A percentile compares a stretch with the other conserved stretches of the same genome.
Conservation (phyloP, 257 asterid genomes). For the Nicotiana tomentosiformis region DNA sequence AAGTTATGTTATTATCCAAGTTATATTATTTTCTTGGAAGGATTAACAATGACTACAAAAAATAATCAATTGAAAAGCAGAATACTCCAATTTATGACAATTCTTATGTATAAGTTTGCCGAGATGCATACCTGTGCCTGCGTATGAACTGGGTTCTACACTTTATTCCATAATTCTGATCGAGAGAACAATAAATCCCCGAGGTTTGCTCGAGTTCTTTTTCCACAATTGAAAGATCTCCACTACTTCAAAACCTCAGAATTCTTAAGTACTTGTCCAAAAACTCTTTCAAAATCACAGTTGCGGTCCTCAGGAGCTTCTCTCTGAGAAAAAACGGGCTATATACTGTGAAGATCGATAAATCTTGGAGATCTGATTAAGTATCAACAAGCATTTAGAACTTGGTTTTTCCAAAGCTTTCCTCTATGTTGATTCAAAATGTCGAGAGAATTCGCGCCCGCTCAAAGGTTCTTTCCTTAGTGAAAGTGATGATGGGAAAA, state of each 20-base stretch:
- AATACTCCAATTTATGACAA: not conserved
- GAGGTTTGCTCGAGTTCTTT: slow-evolving; percentile 47
- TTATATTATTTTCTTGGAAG: no score
- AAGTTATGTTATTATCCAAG: no score
- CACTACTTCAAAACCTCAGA: slow-evolving; percentile 47
- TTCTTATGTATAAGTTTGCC: not conserved
- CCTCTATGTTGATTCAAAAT: slow-evolving; percentile 5
- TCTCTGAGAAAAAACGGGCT: slow-evolving; percentile 61
- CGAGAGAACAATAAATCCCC: slow-evolving; percentile 62
- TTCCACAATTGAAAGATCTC: slow-evolving; percentile 77
- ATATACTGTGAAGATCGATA: slow-evolving; percentile 70
- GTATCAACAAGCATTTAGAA: slow-evolving; percentile 41
- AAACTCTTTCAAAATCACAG: slow-evolving; percentile 55
- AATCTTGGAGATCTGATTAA: slow-evolving; percentile 29
- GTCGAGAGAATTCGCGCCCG: not conserved
- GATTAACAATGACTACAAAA: no score
- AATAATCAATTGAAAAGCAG: no score
- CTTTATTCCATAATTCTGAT: slow-evolving; percentile 46
- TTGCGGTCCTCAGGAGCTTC: slow-evolving; percentile 38
- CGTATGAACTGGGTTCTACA: slow-evolving; percentile 36
- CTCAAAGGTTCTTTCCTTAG: slow-evolving; percentile 26
- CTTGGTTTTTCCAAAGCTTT: slow-evolving; percentile 46
- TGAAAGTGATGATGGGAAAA: slow-evolving; percentile 26
- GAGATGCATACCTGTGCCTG: slow-evolving; percentile 5
- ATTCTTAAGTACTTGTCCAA: slow-evolving; percentile 39